Evolutionary conservation across 2,329 filamentous ascomycete species (phyloP), one percentile per base, ranked within the genome.

Genomic region (Tolypocladium cylindrosporum): DNA sequence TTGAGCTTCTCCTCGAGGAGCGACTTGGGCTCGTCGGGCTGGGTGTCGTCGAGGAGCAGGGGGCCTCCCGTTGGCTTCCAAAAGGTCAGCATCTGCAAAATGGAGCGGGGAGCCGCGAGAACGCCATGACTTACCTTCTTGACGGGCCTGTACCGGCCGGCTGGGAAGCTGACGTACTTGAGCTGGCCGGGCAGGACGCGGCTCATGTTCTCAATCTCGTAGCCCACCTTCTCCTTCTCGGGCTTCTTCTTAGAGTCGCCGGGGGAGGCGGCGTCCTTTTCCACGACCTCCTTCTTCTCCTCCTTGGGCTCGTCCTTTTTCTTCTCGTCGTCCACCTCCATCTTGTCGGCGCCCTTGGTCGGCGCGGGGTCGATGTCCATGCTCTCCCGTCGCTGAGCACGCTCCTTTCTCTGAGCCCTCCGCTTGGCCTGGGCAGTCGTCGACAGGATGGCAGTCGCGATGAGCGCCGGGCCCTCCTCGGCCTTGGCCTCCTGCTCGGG

Each of bases 391-490:
- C 90, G 84, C 68, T 91, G 89, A 42, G 94, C 90, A 62, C 89
- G 88, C 76, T 97, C 94, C 75, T 97, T 96, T 75, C 91, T 91
- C 73, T 95, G 89, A 2, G 93, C 93, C 66, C 94, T 86, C 66
- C 95, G 89, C 79, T 96, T 97, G 62, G 95, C 94, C 74, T 97
- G 94, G 1, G 93, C 93, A 2, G 94, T 99, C 4, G 95, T 99
- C 2, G 93, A 97, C 21, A 99, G 79, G 50, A 99, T 91, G 31
- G 95, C 94, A 11, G 94, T 97, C 65, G 95, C 94, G 64, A 99
- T 90, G 73, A 96, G 85, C 61, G 96, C 90, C 0, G 92, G 92
- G 0, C 91, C 91, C 71, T 97, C 93, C 68, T 97, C 93, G 0
- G 90, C 76, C 81, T 97, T 97, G 68, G 95, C 87, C 71, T 97